A percentile compares a stretch with the other conserved stretches of the same genome.
phyloP scores from a whole-genome alignment of 1,284 basidiomycete genomes.

The Papiliotrema nemorosa region DNA sequence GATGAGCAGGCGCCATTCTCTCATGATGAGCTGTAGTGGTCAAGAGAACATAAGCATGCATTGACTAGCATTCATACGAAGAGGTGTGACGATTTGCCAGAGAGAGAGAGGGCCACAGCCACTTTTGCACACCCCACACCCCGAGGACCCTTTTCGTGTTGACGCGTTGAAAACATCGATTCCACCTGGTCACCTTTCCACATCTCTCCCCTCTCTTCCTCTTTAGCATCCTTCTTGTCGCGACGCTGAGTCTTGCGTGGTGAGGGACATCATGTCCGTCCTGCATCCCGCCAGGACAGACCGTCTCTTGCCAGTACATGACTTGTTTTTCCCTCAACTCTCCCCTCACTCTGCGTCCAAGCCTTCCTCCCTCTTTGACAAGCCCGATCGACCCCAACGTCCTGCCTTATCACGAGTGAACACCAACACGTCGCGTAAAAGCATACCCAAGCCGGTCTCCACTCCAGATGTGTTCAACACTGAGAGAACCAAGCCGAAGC shows the following conservation, averaged over 20 bases:
- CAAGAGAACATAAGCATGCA: neutral
- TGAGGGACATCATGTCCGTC: conserved; percentile 15
- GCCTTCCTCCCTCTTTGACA: conserved; percentile 11
- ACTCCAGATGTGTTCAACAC: too few relatives aligned
- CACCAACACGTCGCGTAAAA: too few relatives aligned
- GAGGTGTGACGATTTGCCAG: conserved; percentile 72
- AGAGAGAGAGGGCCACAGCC: too few relatives aligned
- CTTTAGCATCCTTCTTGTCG: neutral
- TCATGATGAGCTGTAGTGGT: conserved; percentile 50
- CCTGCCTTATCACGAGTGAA: too few relatives aligned
- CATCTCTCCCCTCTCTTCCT: neutral
- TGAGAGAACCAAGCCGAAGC: too few relatives aligned
- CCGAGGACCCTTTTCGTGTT: too few relatives aligned
- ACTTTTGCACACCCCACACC: too few relatives aligned
- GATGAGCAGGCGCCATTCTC: conserved; percentile 45
- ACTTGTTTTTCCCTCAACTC: conserved; percentile 12
- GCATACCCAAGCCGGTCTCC: neutral
- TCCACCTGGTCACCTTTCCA: too few relatives aligned
- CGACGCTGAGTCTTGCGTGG: neutral
- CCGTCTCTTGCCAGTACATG: conserved; percentile 15
- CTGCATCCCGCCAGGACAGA: conserved; percentile 16
- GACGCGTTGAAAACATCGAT: too few relatives aligned
- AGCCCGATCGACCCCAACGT: too few relatives aligned
- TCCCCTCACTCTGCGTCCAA: conserved; percentile 14
- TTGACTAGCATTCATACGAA: conserved; percentile 46